Evolutionary conservation across 768 basidiomycete species (phyloP).

Genomic region (Tricholoma terreum): DNA sequence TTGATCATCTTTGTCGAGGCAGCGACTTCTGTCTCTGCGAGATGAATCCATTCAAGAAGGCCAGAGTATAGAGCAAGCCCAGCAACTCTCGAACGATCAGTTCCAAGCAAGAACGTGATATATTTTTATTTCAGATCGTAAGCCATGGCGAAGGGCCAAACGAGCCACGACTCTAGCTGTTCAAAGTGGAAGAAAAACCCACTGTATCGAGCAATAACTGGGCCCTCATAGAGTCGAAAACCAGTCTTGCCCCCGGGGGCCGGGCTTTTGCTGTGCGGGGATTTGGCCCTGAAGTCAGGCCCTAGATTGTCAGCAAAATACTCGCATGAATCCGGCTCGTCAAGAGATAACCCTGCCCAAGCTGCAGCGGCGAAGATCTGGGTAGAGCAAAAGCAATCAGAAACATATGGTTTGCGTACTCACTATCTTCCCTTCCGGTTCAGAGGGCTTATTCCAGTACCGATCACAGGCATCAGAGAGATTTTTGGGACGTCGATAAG

Average conservation of each 20-base stretch:
- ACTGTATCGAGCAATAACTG: slow-evolving; percentile 87
- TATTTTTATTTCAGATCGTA: too few relatives aligned
- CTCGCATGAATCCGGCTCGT: slow-evolving; percentile 49
- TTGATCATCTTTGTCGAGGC: slow-evolving; percentile 33
- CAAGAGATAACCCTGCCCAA: slow-evolving; percentile 54
- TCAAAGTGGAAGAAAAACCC: slow-evolving; percentile 41
- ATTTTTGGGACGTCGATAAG: slow-evolving; percentile 35
- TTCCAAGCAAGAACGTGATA: too few relatives aligned
- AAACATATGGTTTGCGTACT: too few relatives aligned
- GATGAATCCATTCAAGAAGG: slow-evolving; percentile 84
- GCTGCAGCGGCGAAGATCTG: slow-evolving; percentile 60
- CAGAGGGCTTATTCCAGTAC: slow-evolving; percentile 54
- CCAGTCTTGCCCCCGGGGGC: slow-evolving; percentile 76
- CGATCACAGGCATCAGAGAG: slow-evolving; percentile 35
- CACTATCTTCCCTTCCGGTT: slow-evolving; percentile 49
- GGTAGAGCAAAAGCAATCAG: slow-evolving; percentile 3
- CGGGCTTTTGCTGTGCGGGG: slow-evolving; percentile 82
- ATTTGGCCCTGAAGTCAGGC: slow-evolving; percentile 69
- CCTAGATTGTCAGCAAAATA: slow-evolving; percentile 68
- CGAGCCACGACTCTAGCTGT: neutral
- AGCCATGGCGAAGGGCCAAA: too few relatives aligned
- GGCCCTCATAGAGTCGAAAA: slow-evolving; percentile 72
- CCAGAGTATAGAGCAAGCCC: slow-evolving; percentile 70
- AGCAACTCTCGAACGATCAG: slow-evolving; percentile 69
- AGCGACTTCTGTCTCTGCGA: slow-evolving; percentile 65